Evolutionary conservation across 2,329 filamentous ascomycete genomes (phyloP).

Genomic region (Aspergillus versicolor): DNA sequence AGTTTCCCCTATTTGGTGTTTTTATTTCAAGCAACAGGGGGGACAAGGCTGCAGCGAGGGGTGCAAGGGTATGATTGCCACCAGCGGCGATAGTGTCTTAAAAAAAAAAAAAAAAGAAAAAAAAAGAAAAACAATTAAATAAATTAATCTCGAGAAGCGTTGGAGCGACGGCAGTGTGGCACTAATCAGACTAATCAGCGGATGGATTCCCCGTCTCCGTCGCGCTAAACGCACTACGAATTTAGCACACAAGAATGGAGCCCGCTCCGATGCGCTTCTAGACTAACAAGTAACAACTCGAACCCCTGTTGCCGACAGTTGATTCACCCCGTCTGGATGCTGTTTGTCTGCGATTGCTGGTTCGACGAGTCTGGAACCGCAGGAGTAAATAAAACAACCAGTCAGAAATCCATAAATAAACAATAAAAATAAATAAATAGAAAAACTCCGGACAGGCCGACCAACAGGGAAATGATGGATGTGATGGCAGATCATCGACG

Average conservation of each 20-base stretch:
- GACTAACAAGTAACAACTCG: conserved; percentile 7
- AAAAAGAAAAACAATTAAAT: background rate
- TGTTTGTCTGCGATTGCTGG: too few relatives aligned
- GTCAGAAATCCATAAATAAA: too few relatives aligned
- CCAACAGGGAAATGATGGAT: conserved; percentile 4
- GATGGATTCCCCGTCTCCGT: conserved; percentile 4
- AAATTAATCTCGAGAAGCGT: background rate
- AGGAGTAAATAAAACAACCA: too few relatives aligned
- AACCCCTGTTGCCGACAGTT: conserved; percentile 17
- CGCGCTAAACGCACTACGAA: background rate
- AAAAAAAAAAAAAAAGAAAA: background rate
- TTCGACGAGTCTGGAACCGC: too few relatives aligned
- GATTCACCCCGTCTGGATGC: too few relatives aligned
- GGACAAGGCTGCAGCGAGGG: conserved; percentile 6
- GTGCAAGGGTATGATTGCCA: conserved; percentile 14
- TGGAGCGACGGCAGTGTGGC: background rate
- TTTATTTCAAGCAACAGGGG: too few relatives aligned
- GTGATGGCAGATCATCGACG: conserved; percentile 18
- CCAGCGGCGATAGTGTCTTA: conserved; percentile 14
- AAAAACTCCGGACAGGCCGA: background rate
- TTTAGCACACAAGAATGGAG: background rate
- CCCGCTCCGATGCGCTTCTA: conserved; percentile 1
- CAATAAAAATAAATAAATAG: background rate
- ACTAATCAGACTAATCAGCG: background rate
- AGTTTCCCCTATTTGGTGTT: too few relatives aligned